phyloP scores from a whole-genome alignment of 345 rosid species.

The Citrus reticulata region DNA sequence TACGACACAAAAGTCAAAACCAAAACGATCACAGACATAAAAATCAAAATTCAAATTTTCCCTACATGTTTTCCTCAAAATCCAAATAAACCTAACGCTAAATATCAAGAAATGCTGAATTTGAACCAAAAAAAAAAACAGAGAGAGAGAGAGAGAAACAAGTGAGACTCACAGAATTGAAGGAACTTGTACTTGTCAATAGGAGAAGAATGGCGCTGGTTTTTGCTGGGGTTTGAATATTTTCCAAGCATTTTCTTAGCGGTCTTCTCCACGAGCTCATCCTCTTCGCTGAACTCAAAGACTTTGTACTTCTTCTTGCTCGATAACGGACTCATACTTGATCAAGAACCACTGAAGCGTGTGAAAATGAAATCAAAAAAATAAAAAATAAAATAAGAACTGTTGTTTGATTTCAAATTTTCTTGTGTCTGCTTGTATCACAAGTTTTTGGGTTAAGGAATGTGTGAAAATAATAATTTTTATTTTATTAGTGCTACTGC shows the following conservation, averaged over 20 bases:
- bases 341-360: not conserved
- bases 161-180: constrained; percentile 33
- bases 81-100: constrained; percentile 3
- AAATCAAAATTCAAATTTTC: not conserved
- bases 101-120: not conserved
- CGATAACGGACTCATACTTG: constrained; percentile 24
- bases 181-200: constrained; percentile 38
- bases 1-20: not conserved
- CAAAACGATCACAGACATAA: not conserved
- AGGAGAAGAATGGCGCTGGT: constrained; percentile 1
- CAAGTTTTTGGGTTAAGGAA: not conserved
- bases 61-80: constrained; percentile 7
- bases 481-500: no score
- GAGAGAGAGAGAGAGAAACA: not conserved
- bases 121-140: not conserved
- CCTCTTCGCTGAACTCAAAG: constrained; percentile 45
- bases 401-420: not conserved
- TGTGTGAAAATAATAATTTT: no score
- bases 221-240: constrained; percentile 11
- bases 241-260: constrained; percentile 28
- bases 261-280: constrained; percentile 28
- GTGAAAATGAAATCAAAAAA: not conserved
- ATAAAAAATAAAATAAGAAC: not conserved
- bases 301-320: constrained; percentile 20
- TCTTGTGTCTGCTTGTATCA: not conserved